Percentiles rank a stretch among this genome's conserved stretches.
Evolutionary conservation across 2,329 filamentous ascomycete species (phyloP).

Genomic region (Diaporthe helianthi): DNA sequence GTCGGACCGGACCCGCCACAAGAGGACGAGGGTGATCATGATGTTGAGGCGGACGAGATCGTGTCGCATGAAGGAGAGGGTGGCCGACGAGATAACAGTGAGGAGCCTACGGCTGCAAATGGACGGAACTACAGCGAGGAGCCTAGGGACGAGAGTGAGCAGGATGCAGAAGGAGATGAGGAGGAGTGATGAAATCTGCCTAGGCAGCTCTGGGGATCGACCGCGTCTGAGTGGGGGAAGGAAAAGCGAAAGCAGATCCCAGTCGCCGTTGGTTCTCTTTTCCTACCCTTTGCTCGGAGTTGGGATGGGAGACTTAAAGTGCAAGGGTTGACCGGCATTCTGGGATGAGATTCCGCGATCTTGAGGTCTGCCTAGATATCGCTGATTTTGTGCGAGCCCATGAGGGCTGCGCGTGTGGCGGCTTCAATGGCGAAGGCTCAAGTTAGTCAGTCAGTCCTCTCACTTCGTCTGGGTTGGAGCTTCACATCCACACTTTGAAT

Average conservation of each 20-base stretch:
- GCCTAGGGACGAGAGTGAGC: slow-evolving; percentile 38
- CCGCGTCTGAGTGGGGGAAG: background rate
- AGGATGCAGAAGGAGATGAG: slow-evolving; percentile 40
- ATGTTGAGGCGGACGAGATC: slow-evolving; percentile 39
- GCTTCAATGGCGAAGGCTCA: background rate
- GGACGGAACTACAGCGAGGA: slow-evolving; percentile 34
- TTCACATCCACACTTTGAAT: background rate
- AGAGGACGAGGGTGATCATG: slow-evolving; percentile 45
- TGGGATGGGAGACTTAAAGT: background rate
- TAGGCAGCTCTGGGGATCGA: background rate
- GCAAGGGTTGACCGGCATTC: background rate
- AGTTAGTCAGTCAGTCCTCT: background rate
- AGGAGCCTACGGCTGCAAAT: slow-evolving; percentile 30
- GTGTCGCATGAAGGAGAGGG: slow-evolving; percentile 34
- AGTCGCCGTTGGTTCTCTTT: background rate
- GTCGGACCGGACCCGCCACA: slow-evolving; percentile 50
- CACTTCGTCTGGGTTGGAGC: background rate
- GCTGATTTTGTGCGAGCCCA: background rate
- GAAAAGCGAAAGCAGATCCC: background rate
- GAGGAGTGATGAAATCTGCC: slow-evolving; percentile 38
- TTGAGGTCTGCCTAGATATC: background rate
- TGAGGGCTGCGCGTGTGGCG: background rate
- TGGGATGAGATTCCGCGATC: background rate
- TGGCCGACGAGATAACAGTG: slow-evolving; percentile 34
- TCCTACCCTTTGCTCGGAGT: background rate